A percentile compares a stretch with the other conserved stretches of the same genome.
These are phyloP conservation scores for Closterium sp. DNA, from an alignment of 139 green algal species.

Conservation along the genomic window DNA sequence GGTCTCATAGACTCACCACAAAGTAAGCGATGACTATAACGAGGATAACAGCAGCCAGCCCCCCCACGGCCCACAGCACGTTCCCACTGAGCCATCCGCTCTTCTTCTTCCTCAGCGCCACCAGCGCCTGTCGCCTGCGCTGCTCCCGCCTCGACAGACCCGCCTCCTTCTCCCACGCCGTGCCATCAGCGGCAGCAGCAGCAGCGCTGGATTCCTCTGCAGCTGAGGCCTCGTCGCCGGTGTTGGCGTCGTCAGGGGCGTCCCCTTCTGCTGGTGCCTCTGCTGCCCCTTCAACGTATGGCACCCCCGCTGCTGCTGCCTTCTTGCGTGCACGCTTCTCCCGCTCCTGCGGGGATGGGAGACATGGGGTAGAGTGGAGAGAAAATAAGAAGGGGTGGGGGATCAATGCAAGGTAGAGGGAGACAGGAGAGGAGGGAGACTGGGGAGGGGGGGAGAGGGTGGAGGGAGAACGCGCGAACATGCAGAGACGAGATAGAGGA, in stretches of 20 bases:
- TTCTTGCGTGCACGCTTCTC: neutral
- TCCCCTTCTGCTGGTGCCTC: too few species aligned
- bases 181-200: neutral
- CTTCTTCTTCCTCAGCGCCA: neutral
- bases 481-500: neutral
- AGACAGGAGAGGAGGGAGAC: too few species aligned
- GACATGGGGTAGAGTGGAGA: too few species aligned
- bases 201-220: neutral
- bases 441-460: too few species aligned
- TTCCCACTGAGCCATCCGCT: neutral
- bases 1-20: neutral
- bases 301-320: neutral
- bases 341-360: neutral
- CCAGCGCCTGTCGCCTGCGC: neutral
- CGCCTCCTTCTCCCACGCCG: neutral
- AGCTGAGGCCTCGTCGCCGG: neutral
- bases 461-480: neutral
- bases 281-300: too few species aligned
- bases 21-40: neutral
- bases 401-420: neutral
- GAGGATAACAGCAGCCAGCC: neutral
- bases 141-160: neutral
- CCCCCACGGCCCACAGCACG: neutral
- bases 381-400: neutral
- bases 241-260: too few species aligned